Conservation (phyloP, 495 filamentous ascomycete genomes). For the Tetracladium marchalianum region DNA sequence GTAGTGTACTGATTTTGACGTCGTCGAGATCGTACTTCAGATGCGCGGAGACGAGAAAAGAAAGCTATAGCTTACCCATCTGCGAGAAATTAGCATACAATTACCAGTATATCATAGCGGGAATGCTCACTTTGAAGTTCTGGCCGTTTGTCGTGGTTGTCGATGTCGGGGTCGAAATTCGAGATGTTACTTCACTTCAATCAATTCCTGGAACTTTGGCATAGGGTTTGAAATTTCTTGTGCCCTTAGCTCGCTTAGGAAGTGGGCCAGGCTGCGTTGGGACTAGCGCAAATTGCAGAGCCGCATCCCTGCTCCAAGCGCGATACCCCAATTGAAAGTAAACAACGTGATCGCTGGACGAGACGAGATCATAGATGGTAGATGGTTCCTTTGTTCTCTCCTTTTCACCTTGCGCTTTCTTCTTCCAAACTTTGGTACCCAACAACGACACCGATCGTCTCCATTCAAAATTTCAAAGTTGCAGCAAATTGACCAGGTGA, state of each 20-base stretch:
- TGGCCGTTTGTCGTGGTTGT: constrained; percentile 44
- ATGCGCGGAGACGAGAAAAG: constrained; percentile 3
- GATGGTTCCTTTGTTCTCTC: too few relatives aligned
- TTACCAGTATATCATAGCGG: constrained; percentile 24
- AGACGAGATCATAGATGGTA: too few relatives aligned
- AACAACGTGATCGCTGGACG: too few relatives aligned
- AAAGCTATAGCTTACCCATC: constrained; percentile 39
- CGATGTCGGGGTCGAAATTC: constrained; percentile 29
- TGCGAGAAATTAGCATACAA: constrained; percentile 21
- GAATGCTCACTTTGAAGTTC: constrained; percentile 36
- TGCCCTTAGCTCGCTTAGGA: constrained; percentile 25
- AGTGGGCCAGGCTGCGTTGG: constrained; percentile 17
- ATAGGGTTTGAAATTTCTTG: constrained; percentile 37
- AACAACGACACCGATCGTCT: too few relatives aligned
- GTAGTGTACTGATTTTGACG: constrained; percentile 3
- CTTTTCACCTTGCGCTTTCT: too few relatives aligned
- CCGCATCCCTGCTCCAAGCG: background rate
- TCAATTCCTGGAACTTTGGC: constrained; percentile 18
- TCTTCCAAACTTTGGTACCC: too few relatives aligned
- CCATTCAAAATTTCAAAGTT: too few relatives aligned
- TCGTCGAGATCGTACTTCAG: background rate
- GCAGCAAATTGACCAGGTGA: too few relatives aligned
- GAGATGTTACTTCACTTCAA: constrained; percentile 22
- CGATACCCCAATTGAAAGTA: too few relatives aligned
- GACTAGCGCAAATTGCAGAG: background rate